phyloP scores from a whole-genome alignment of 352 stramenopile species.

The Blastocystis sp. region DNA sequence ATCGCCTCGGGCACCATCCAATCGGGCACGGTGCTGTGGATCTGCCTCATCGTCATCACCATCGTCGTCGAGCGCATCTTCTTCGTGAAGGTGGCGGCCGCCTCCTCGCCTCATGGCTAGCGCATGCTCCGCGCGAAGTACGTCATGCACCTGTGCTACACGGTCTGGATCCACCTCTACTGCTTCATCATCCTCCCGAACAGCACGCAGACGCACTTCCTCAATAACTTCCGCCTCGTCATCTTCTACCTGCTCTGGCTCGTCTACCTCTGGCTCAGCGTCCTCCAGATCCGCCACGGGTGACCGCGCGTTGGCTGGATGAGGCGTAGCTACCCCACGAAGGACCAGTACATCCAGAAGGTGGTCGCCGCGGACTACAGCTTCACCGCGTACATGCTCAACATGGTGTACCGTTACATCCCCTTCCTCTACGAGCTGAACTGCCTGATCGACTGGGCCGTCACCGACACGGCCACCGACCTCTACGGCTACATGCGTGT shows the following conservation, averaged over 20 bases:
- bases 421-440: conserved; percentile 68
- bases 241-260: conserved; percentile 63
- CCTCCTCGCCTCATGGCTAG: not conserved
- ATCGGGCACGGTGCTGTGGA: conserved; percentile 38
- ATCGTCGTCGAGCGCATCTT: conserved; percentile 63
- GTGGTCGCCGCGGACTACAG: conserved; percentile 52
- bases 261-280: conserved; percentile 41
- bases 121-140: conserved; percentile 57
- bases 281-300: conserved; percentile 55
- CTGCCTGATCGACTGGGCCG: conserved; percentile 64
- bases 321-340: conserved; percentile 56
- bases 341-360: conserved; percentile 67
- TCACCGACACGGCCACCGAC: conserved; percentile 60
- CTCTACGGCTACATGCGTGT: conserved; percentile 63
- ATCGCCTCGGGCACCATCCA: conserved; percentile 40
- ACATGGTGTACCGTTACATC: conserved; percentile 53
- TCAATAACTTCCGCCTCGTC: conserved; percentile 39
- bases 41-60: conserved; percentile 53
- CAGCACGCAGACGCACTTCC: conserved; percentile 60
- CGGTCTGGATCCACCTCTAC: conserved; percentile 46
- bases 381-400: conserved; percentile 59
- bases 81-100: conserved; percentile 1
- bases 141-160: conserved; percentile 7
- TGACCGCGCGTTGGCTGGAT: not conserved
- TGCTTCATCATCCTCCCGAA: conserved; percentile 47